Evolutionary conservation across 2,329 filamentous ascomycete species (phyloP).

Genomic region (Sclerotinia borealis): DNA sequence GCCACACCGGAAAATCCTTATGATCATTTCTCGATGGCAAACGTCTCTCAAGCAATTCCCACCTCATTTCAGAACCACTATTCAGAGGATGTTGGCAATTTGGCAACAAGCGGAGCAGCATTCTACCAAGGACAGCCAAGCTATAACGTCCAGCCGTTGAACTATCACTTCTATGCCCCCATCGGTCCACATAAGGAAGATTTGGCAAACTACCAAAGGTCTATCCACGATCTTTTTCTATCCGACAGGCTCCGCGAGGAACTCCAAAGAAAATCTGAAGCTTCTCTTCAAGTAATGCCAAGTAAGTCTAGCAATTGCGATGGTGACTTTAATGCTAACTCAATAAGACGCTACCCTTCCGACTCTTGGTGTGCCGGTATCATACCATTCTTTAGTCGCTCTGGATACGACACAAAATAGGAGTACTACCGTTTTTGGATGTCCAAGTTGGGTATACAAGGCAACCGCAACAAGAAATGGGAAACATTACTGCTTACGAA

Average conservation of each 20-base stretch:
- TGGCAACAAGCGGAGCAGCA: conserved; percentile 48
- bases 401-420: conserved; percentile 78
- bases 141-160: conserved; percentile 57
- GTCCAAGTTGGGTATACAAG: conserved; percentile 92
- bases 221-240: conserved; percentile 86
- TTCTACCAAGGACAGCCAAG: conserved; percentile 59
- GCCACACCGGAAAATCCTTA: conserved; percentile 46
- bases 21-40: conserved; percentile 59
- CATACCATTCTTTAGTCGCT: conserved; percentile 88
- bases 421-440: conserved; percentile 74
- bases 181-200: conserved; percentile 77
- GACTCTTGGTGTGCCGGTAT: conserved; percentile 66
- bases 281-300: conserved; percentile 76
- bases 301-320: conserved; percentile 42
- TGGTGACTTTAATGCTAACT: neutral
- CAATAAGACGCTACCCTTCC: conserved; percentile 41
- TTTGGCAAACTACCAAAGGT: conserved; percentile 76
- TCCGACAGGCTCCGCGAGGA: conserved; percentile 83
- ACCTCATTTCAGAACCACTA: conserved; percentile 66
- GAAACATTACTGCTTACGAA: conserved; percentile 76
- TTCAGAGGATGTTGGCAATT: conserved; percentile 55
- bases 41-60: conserved; percentile 46
- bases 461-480: conserved; percentile 84
- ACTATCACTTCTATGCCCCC: conserved; percentile 91
- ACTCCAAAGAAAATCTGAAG: conserved; percentile 80